Evolutionary conservation across 2,329 filamentous ascomycete species (phyloP), one percentile per base, ranked within the genome.

Genomic region (Phaeosphaeriaceae sp.): DNA sequence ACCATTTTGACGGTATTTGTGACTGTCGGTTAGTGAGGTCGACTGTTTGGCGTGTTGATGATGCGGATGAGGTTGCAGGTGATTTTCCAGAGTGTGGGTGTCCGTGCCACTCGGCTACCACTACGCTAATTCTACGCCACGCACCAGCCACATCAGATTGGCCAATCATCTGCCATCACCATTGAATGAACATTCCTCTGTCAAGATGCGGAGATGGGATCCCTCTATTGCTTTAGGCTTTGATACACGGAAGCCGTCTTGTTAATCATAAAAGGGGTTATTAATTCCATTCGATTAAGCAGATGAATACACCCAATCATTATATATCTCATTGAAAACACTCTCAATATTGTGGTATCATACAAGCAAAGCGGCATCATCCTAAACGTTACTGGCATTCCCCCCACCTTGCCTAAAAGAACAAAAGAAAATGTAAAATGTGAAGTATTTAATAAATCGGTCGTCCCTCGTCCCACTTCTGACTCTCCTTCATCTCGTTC

Each of bases 381-480:
- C 39, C 40, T 26, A 46, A 11, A 12, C 42, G 20, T 26, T 16
- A 26, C n/a, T 20, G 32, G 18, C 29, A 17, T 3, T 20, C 11
- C 13, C n/a, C 45, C 38, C 34, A 23, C 35, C 39, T 35, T 32
- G 46, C 35, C 37, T 40, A 28, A 52, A 21, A 44, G 43, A 30
- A 42, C 28, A 48, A 48, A 47, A 33, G 52, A 50, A 52, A 49
- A 29, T 39, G 13, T 35, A n/a, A 50, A 32, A 34, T 44, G 18
- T 16, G 17, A 11, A 18, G 40, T 42, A 21, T 60, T 50, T 63
- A 81, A 62, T 81, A 81, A 42, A 79, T 73, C 37, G 76, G 71
- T 58, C 74, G 70, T 8, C 75, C 73, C 54, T 81, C 79, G 40
- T 80, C 74, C 79, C 79, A 81, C 37, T 56, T 54, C 58, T 70